Conservation (phyloP, 2,329 filamentous ascomycete species). For the Rutstroemia sp. region DNA sequence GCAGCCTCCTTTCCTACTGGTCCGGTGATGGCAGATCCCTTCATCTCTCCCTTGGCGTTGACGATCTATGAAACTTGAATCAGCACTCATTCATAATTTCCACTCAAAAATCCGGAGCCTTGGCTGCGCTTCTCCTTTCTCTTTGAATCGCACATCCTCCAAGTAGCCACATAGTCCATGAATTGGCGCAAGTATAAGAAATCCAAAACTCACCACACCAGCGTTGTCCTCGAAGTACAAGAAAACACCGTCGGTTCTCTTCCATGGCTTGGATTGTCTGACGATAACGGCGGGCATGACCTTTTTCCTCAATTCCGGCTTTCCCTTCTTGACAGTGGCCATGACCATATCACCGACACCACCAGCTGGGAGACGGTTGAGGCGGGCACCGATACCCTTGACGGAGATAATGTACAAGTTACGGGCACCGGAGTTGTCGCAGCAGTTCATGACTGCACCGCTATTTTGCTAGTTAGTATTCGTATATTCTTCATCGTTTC, state of each 20-base stretch:
- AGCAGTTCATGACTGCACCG: slow-evolving; percentile 99
- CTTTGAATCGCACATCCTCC: background rate
- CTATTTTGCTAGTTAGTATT: slow-evolving; percentile 38
- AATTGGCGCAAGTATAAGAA: slow-evolving; percentile 5
- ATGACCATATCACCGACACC: slow-evolving; percentile 99
- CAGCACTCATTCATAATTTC: slow-evolving; percentile 27
- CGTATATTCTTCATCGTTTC: background rate
- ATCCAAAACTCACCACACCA: slow-evolving; percentile 71
- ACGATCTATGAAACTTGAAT: slow-evolving; percentile 63
- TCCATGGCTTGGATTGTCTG: slow-evolving; percentile 98
- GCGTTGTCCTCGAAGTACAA: slow-evolving; percentile 99
- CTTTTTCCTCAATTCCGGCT: slow-evolving; percentile 99
- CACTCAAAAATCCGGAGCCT: background rate
- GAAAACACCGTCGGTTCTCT: slow-evolving; percentile 96
- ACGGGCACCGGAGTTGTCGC: slow-evolving; percentile 96
- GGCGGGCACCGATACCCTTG: slow-evolving; percentile 94
- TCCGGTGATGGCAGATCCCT: slow-evolving; percentile 98
- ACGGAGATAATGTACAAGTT: slow-evolving; percentile 99
- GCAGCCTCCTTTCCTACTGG: slow-evolving; percentile 99
- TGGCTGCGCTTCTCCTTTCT: background rate
- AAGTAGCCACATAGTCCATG: background rate
- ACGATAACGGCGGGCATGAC: slow-evolving; percentile 99
- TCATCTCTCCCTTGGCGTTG: slow-evolving; percentile 99
- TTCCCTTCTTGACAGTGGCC: slow-evolving; percentile 99
- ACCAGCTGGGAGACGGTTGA: slow-evolving; percentile 94